Conservation (phyloP, 139 green algal genomes). For the Deuterostichococcus epilithicus region DNA sequence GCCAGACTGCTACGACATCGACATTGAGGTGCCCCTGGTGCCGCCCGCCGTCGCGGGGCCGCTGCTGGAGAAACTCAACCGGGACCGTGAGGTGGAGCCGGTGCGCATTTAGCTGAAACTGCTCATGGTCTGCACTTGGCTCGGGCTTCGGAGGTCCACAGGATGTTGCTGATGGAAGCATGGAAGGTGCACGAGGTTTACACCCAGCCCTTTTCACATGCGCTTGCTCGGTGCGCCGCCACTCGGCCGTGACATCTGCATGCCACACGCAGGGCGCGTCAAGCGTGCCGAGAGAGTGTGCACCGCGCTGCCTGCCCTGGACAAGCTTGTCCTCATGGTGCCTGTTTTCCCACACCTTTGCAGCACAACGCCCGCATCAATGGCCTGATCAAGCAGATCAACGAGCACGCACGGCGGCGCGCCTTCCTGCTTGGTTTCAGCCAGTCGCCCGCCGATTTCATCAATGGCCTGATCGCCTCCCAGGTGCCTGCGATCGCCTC, state of each 20-base stretch:
- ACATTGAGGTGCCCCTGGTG: conserved; percentile 37
- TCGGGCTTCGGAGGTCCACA: not conserved
- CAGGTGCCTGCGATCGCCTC: conserved; percentile 27
- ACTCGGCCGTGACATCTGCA: too few relatives aligned
- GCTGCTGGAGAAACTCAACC: conserved; percentile 3
- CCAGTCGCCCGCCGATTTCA: conserved; percentile 68
- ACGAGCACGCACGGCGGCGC: conserved; percentile 62
- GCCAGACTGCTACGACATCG: conserved; percentile 54
- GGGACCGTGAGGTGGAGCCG: not conserved
- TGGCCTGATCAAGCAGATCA: conserved; percentile 40
- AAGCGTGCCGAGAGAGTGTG: too few relatives aligned
- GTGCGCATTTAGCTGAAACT: not conserved
- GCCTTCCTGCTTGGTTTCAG: conserved; percentile 72
- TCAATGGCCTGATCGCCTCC: conserved; percentile 64
- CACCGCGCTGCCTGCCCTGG: too few relatives aligned
- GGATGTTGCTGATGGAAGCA: too few relatives aligned
- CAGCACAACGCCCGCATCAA: not conserved
- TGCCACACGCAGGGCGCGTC: too few relatives aligned
- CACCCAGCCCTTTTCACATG: too few relatives aligned
- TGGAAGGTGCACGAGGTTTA: too few relatives aligned
- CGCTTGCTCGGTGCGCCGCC: too few relatives aligned
- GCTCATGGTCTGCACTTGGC: not conserved
- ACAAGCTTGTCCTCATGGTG: too few relatives aligned
- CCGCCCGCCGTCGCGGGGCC: not conserved
- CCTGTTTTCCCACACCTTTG: too few relatives aligned